A percentile compares a stretch with the other conserved stretches of the same genome.
Conservation (phyloP, 2,329 filamentous ascomycete genomes). For the Curvularia hawaiiensis region DNA sequence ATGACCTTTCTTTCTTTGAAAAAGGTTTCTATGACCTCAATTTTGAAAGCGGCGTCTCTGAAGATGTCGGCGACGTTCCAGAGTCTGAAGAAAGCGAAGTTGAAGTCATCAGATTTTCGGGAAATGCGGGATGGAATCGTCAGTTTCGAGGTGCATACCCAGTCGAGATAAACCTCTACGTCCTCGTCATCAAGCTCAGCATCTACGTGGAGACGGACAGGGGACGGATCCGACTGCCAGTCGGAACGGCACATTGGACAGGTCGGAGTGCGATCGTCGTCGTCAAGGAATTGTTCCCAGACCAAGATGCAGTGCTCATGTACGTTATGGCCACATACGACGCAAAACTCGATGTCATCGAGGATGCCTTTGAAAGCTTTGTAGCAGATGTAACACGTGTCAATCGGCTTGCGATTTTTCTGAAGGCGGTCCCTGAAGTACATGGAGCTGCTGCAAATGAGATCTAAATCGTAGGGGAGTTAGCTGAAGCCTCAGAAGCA, state of each 20-base stretch:
- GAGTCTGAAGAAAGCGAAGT: not conserved
- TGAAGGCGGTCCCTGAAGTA: slow-evolving; percentile 25
- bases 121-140: not conserved
- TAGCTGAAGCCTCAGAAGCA: not conserved
- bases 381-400: slow-evolving; percentile 27
- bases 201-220: not conserved
- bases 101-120: not conserved
- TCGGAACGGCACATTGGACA: slow-evolving; percentile 26
- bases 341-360: slow-evolving; percentile 24
- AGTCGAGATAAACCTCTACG: slow-evolving; percentile 23
- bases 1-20: not conserved
- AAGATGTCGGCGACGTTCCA: not conserved
- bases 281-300: slow-evolving; percentile 1
- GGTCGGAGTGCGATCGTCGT: not conserved
- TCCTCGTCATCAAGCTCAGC: not conserved
- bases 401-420: slow-evolving; percentile 17
- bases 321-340: slow-evolving; percentile 24
- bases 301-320: slow-evolving; percentile 21
- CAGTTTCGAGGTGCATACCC: slow-evolving; percentile 16
- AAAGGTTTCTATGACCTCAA: not conserved
- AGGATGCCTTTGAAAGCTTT: slow-evolving; percentile 11
- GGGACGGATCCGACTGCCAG: slow-evolving; percentile 9
- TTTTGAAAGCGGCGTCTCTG: not conserved
- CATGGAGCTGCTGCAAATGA: slow-evolving; percentile 23
- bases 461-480: slow-evolving; percentile 14